Base-by-base conservation (phyloP, 768 basidiomycete species). In the Sporobolomyces phaffii region DNA sequence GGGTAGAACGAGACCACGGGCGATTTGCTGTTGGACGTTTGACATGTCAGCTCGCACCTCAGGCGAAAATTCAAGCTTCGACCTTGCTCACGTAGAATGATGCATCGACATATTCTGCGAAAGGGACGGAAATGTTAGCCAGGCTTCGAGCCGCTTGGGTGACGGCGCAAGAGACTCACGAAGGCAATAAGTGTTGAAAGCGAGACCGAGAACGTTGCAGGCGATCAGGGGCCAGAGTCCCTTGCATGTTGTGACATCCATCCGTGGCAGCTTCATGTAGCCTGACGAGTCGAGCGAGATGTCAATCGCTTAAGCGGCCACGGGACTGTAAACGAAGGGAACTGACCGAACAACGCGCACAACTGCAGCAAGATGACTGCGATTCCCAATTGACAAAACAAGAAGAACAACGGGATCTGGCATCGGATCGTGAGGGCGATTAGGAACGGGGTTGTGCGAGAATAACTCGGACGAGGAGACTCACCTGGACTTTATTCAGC, bases 31-130 rank as follows among this genome's bases (percentile, higher is more conserved):
- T 20, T 65, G 60, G 9, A 53, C 64, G 14, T 17, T 7, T 18
- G 18, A 43, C 18, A 22, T 31, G 9, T 53, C 18, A 63, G 40
- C 18, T 31, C 0, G 38, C 9, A 38, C 17, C 38, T 38, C 38
- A 9, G 38, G 10, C 38, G 17, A 17, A 38, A 38, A 38, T 9
- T 9, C 38, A 38, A 9, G 38, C 9, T 17, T 38, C 2, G 10
- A 1, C n/a, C n/a, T n/a, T 0, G 2, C 69, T 3, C 15, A 72
- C 70, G 77, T 94, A 92, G 78, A 94, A 91, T 0, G 91, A 92
- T 17, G 90, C 90, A 62, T 92, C 91, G 72, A 96, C 92, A 74
- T 88, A 90, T 85, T 91, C 90, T 64, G 93, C 13, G n/a, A n/a
- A n/a, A n/a, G n/a, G n/a, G n/a, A n/a, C n/a, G n/a, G n/a, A n/a